Conservation (phyloP, 2,329 filamentous ascomycete genomes). For the Metarhizium guizhouense region DNA sequence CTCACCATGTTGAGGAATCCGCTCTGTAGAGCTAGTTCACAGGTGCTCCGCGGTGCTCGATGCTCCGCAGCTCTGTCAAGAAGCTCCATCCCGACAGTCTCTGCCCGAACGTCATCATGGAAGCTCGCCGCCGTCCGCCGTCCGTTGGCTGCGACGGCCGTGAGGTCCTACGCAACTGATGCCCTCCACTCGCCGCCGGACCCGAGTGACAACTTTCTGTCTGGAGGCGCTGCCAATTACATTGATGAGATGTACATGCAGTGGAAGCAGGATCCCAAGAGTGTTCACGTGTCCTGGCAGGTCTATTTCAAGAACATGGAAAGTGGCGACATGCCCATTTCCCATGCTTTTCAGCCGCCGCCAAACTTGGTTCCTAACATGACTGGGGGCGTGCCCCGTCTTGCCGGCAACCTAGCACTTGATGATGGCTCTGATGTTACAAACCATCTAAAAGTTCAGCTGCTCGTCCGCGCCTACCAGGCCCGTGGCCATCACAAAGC, state of each 20-base stretch:
- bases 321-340: constrained; percentile 93
- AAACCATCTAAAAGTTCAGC: constrained; percentile 96
- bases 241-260: constrained; percentile 99
- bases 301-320: constrained; percentile 99
- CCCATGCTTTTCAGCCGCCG: constrained; percentile 91
- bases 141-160: constrained; percentile 38
- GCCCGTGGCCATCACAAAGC: constrained; percentile 97
- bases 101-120: constrained; percentile 32
- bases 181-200: constrained; percentile 53
- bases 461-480: constrained; percentile 95
- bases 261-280: constrained; percentile 89
- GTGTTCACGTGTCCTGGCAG: constrained; percentile 97
- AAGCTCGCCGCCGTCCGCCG: constrained; percentile 38
- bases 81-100: constrained; percentile 33
- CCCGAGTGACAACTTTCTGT: constrained; percentile 91
- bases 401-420: constrained; percentile 60
- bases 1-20: constrained; percentile 65
- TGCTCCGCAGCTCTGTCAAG: constrained; percentile 30
- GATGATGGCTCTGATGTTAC: constrained; percentile 73
- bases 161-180: constrained; percentile 44
- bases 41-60: constrained; percentile 49
- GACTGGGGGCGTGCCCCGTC: constrained; percentile 65
- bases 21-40: constrained; percentile 54
- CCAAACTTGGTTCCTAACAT: constrained; percentile 82
- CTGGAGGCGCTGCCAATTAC: constrained; percentile 96